These are phyloP conservation scores for Suillus cothurnatus DNA, from an alignment of 768 basidiomycete species.

Conservation along the genomic window DNA sequence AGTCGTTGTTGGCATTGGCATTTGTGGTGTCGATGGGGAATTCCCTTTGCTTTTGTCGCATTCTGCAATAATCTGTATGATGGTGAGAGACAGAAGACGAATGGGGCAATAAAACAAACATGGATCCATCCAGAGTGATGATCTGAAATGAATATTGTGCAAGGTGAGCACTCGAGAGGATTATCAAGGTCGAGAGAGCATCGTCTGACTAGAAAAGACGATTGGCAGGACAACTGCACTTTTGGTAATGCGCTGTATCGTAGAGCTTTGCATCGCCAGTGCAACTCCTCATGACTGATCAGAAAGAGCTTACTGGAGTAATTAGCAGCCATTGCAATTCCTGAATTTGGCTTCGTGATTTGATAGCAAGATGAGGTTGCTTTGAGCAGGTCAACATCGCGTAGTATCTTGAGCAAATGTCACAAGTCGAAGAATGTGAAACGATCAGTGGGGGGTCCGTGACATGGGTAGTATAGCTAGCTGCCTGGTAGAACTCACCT, in stretches of 20 bases:
- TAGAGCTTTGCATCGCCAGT: neutral
- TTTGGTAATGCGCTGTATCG: neutral
- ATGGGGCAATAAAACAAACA: too few species aligned
- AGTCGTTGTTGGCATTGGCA: too few species aligned
- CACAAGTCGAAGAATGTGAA: conserved; percentile 48
- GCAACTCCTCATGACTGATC: neutral
- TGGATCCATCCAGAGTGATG: neutral
- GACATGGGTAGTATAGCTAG: neutral
- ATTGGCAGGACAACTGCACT: neutral
- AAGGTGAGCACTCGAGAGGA: too few species aligned
- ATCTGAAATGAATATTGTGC: neutral
- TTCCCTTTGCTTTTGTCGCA: too few species aligned
- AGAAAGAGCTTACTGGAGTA: neutral
- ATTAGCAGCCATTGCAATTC: neutral
- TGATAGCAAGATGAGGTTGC: conserved; percentile 31
- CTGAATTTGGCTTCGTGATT: neutral
- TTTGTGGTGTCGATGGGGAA: too few species aligned
- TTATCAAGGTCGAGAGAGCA: neutral
- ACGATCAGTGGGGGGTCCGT: conserved; percentile 12
- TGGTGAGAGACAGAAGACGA: too few species aligned
- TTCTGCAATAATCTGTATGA: too few species aligned
- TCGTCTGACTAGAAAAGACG: neutral
- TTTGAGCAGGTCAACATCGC: conserved; percentile 78
- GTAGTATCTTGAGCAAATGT: conserved; percentile 85
- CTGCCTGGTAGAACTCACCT: conserved; percentile 46